Evolutionary conservation across 768 basidiomycete genomes (phyloP).

Genomic region (Mycena vulgaris): DNA sequence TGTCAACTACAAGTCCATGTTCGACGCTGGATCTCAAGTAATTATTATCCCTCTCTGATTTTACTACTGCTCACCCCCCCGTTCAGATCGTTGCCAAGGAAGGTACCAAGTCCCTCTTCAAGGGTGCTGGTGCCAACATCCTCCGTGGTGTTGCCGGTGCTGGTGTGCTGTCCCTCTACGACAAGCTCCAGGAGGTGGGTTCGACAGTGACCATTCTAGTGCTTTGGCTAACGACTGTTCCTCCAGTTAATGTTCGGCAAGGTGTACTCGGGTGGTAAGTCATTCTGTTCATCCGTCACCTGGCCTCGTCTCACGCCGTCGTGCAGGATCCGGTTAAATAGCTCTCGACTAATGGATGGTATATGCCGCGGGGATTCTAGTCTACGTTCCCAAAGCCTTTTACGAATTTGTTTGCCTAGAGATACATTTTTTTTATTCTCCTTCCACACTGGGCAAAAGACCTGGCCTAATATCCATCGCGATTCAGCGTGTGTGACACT

Average conservation of each 20-base stretch:
- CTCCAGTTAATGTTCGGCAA: constrained; percentile 88
- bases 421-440: constrained; percentile 28
- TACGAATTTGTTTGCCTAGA: constrained; percentile 30
- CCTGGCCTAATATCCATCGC: constrained; percentile 1
- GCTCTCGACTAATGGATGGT: constrained; percentile 26
- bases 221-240: not conserved
- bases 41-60: not conserved
- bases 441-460: not conserved
- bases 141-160: constrained; percentile 99
- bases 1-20: constrained; percentile 99
- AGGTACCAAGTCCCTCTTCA: constrained; percentile 80
- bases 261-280: constrained; percentile 96
- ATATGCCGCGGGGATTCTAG: constrained; percentile 11
- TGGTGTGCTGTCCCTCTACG: constrained; percentile 98
- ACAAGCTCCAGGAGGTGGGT: constrained; percentile 88
- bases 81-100: constrained; percentile 90
- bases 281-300: not conserved
- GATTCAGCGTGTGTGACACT: not conserved
- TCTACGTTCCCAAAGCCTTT: constrained; percentile 6
- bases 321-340: constrained; percentile 63
- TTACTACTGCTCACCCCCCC: not conserved
- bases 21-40: constrained; percentile 91
- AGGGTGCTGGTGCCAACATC: constrained; percentile 90
- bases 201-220: not conserved
- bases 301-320: constrained; percentile 9